Evolutionary conservation across 225 moss, liverwort and hornwort genomes (phyloP).

Genomic region (Pseudoscleropodium purum): DNA sequence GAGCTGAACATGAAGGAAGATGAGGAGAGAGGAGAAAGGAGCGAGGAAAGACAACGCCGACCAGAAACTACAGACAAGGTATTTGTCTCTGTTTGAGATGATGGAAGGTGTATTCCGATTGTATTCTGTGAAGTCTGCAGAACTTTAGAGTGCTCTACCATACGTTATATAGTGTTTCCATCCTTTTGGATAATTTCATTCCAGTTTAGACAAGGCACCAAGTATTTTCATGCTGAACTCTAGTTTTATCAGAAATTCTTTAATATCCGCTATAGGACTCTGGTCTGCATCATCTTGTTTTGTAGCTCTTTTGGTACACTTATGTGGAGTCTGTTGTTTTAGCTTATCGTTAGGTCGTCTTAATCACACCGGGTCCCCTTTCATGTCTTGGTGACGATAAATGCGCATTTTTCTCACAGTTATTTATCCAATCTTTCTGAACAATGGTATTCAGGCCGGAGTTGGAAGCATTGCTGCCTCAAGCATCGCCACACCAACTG

Average conservation of each 20-base stretch:
- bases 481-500: constrained; percentile 2
- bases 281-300: neutral
- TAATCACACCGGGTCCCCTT: neutral
- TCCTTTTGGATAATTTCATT: neutral
- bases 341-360: neutral
- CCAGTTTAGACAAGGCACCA: neutral
- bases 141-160: neutral
- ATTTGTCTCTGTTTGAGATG: neutral
- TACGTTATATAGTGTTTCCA: neutral
- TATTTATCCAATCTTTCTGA: neutral
- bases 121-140: neutral
- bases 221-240: neutral
- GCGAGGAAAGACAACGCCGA: neutral
- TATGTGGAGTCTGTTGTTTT: neutral
- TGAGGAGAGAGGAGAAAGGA: neutral
- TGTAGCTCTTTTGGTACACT: neutral
- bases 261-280: neutral
- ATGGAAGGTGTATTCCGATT: neutral
- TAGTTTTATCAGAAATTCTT: neutral
- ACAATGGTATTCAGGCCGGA: constrained; percentile 3
- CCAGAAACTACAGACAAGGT: constrained; percentile 25
- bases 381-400: neutral
- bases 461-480: constrained; percentile 12
- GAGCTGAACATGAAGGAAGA: constrained; percentile 28
- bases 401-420: neutral